Conservation (phyloP, 176 grass and related monocot species). For the Echinochloa phyllopogon region DNA sequence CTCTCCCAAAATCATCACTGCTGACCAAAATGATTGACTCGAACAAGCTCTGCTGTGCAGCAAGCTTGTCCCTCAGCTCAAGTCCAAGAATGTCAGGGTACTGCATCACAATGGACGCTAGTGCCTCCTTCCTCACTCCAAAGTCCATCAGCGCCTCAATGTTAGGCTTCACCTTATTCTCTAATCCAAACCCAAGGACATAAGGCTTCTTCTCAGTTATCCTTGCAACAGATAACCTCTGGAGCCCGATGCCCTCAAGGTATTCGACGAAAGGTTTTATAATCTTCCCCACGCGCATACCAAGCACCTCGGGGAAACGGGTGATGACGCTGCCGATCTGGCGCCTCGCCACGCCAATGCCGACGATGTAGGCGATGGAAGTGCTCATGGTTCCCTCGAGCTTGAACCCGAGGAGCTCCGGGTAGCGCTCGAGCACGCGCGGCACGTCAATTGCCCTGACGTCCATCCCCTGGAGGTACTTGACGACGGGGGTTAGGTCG, state of each 20-base stretch:
- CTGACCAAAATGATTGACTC: slow-evolving; percentile 64
- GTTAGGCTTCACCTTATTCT: slow-evolving; percentile 69
- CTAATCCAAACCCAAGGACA: slow-evolving; percentile 67
- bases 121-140: slow-evolving; percentile 61
- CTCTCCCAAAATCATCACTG: slow-evolving; percentile 68
- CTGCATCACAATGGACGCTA: slow-evolving; percentile 56
- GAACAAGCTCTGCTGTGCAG: slow-evolving; percentile 61
- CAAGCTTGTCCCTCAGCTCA: slow-evolving; percentile 64
- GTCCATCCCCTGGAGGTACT: slow-evolving; percentile 76
- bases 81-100: slow-evolving; percentile 66
- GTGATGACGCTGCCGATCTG: slow-evolving; percentile 57
- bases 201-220: slow-evolving; percentile 66
- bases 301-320: slow-evolving; percentile 65
- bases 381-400: slow-evolving; percentile 90
- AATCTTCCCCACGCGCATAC: slow-evolving; percentile 75
- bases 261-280: slow-evolving; percentile 78
- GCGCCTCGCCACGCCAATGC: slow-evolving; percentile 61
- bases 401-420: slow-evolving; percentile 80
- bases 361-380: slow-evolving; percentile 72
- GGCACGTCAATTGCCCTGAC: slow-evolving; percentile 56
- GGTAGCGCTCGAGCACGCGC: slow-evolving; percentile 74
- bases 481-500: slow-evolving; percentile 61
- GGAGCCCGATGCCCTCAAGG: slow-evolving; percentile 64
- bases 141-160: slow-evolving; percentile 57
- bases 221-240: slow-evolving; percentile 54